Percentiles rank a stretch among this genome's conserved stretches.
Conservation (phyloP, 495 filamentous ascomycete species). For the Ascobolus immersus region DNA sequence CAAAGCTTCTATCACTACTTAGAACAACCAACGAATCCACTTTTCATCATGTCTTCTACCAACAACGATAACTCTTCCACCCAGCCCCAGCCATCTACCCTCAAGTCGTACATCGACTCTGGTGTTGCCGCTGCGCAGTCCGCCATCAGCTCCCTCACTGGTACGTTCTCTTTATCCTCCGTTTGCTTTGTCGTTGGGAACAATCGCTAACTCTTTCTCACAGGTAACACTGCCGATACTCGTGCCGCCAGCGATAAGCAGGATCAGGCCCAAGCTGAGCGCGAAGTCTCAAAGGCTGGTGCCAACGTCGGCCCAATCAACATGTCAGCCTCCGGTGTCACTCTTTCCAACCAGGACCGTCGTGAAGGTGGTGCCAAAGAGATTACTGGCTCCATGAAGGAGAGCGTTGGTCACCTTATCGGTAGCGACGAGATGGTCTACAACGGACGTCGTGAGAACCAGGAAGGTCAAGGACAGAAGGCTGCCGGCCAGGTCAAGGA, state of each 20-base stretch:
- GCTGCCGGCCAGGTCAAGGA: constrained; percentile 65
- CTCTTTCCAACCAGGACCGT: constrained; percentile 49
- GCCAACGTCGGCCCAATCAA: constrained; percentile 43
- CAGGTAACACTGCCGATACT: constrained; percentile 14
- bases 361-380: constrained; percentile 57
- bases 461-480: constrained; percentile 53
- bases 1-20: too few relatives aligned
- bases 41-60: too few relatives aligned
- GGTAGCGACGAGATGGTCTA: constrained; percentile 32
- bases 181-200: background rate
- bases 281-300: constrained; percentile 45
- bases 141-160: constrained; percentile 46
- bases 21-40: too few relatives aligned
- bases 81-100: constrained; percentile 32
- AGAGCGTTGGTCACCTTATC: constrained; percentile 45
- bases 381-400: constrained; percentile 64
- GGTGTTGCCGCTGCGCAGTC: constrained; percentile 48
- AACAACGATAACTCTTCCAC: constrained; percentile 1
- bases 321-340: constrained; percentile 42
- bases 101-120: constrained; percentile 60
- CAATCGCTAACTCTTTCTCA: background rate
- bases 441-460: constrained; percentile 54
- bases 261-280: constrained; percentile 32
- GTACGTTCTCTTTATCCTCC: constrained; percentile 19
- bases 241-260: constrained; percentile 30